These are phyloP conservation scores for Termitomyces sp. DNA, from an alignment of 768 basidiomycete genomes.

Conservation along the genomic window DNA sequence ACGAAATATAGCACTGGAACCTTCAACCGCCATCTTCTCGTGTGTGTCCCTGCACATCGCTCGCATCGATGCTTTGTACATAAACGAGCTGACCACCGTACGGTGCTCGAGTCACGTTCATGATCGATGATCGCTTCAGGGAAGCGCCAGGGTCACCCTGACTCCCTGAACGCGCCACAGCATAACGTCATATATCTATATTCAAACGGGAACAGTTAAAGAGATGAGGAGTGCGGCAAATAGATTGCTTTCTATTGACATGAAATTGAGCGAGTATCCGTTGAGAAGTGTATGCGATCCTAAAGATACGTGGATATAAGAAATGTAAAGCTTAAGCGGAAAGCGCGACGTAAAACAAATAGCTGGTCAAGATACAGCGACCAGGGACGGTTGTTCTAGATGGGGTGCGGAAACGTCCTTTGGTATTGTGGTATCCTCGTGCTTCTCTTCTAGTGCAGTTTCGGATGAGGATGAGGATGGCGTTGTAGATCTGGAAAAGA, in stretches of 20 bases:
- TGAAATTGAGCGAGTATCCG: background rate
- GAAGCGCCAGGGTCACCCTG: background rate
- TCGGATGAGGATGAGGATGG: slow-evolving; percentile 6
- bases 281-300: background rate
- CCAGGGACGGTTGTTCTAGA: slow-evolving; percentile 4
- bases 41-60: no score
- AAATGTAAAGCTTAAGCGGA: background rate
- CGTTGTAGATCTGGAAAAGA: background rate
- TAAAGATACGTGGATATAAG: background rate
- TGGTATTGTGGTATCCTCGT: background rate
- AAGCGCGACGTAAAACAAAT: background rate
- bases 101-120: background rate
- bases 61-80: no score
- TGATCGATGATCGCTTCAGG: background rate
- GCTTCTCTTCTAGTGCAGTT: slow-evolving; percentile 15
- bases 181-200: background rate
- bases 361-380: background rate
- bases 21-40: no score
- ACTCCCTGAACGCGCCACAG: background rate
- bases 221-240: background rate
- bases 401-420: background rate
- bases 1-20: no score
- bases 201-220: background rate
- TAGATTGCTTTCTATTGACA: background rate
- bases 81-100: background rate